phyloP scores from a whole-genome alignment of 2,329 filamentous ascomycete genomes.

The Claviceps lovelessii region DNA sequence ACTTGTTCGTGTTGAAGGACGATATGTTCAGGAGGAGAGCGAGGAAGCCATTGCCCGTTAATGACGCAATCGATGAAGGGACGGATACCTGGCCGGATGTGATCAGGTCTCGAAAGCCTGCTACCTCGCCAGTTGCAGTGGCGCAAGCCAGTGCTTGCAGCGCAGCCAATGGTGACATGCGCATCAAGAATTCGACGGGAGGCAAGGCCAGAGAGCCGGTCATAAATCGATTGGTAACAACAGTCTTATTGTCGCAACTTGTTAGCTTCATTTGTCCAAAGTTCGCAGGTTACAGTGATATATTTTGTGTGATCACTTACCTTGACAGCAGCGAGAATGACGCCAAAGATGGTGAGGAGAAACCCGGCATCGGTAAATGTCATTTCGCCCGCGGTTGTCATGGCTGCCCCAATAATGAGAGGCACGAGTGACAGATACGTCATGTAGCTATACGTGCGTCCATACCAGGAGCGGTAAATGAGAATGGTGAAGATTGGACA shows the following conservation, averaged over 20 bases:
- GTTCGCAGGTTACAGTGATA: background rate
- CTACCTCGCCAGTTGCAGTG: slow-evolving; percentile 36
- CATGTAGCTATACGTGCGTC: slow-evolving; percentile 37
- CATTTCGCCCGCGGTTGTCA: slow-evolving; percentile 49
- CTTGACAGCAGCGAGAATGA: slow-evolving; percentile 41
- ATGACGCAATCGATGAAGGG: slow-evolving; percentile 23
- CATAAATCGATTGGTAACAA: slow-evolving; percentile 51
- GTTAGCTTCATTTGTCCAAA: background rate
- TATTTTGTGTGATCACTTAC: slow-evolving; percentile 13
- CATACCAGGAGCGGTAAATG: slow-evolving; percentile 43
- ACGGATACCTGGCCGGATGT: slow-evolving; percentile 21
- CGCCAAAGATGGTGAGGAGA: slow-evolving; percentile 38
- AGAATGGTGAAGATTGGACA: slow-evolving; percentile 47
- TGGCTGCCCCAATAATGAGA: slow-evolving; percentile 43
- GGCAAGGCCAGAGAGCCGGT: slow-evolving; percentile 43
- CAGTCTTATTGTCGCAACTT: slow-evolving; percentile 22
- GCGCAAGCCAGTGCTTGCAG: slow-evolving; percentile 40
- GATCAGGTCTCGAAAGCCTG: slow-evolving; percentile 24
- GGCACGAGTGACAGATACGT: slow-evolving; percentile 48
- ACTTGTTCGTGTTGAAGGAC: slow-evolving; percentile 44
- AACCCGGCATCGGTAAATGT: slow-evolving; percentile 45
- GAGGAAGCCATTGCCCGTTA: slow-evolving; percentile 37
- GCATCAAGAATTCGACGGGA: slow-evolving; percentile 45
- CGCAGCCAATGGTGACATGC: slow-evolving; percentile 47
- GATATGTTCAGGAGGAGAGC: slow-evolving; percentile 43